Conservation (phyloP, 1,284 basidiomycete species). For the Ceraceosorus guamensis region DNA sequence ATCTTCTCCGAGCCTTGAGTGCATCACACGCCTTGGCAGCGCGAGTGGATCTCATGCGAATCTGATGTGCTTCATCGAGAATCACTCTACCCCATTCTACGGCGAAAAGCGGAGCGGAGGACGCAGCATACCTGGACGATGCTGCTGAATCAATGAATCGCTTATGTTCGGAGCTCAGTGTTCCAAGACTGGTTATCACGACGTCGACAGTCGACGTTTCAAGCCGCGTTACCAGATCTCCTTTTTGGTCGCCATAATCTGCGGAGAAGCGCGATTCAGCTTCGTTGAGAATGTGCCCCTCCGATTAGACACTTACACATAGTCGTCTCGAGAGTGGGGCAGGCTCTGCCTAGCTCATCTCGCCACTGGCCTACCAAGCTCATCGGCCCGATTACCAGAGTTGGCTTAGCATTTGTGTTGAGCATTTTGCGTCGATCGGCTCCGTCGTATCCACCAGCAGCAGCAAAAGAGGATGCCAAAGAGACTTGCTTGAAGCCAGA, state of each 20-base stretch:
- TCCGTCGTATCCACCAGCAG: conserved; percentile 8
- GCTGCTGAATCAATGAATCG: conserved; percentile 23
- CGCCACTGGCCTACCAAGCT: conserved; percentile 85
- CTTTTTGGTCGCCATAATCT: conserved; percentile 68
- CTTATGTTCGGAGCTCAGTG: conserved; percentile 38
- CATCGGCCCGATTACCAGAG: conserved; percentile 86
- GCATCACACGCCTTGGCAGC: conserved; percentile 85
- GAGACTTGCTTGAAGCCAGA: conserved; percentile 22
- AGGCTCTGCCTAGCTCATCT: conserved; percentile 65
- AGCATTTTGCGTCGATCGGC: conserved; percentile 15
- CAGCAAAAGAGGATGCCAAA: conserved; percentile 31
- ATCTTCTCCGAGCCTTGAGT: conserved; percentile 69
- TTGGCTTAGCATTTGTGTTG: conserved; percentile 52
- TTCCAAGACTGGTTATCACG: conserved; percentile 80
- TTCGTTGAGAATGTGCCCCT: conserved; percentile 41
- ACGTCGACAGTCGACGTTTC: conserved; percentile 58
- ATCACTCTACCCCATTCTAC: conserved; percentile 45
- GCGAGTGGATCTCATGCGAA: conserved; percentile 82
- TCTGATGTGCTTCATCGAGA: conserved; percentile 83
- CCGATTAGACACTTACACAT: not conserved
- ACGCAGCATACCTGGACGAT: conserved; percentile 14
- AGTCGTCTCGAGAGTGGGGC: conserved; percentile 2
- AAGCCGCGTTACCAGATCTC: conserved; percentile 62
- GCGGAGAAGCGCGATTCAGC: conserved; percentile 53
- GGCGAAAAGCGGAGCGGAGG: conserved; percentile 28